These are phyloP conservation scores for Penicillium sp. DNA, from an alignment of 2,329 filamentous ascomycete genomes.

Conservation along the genomic window DNA sequence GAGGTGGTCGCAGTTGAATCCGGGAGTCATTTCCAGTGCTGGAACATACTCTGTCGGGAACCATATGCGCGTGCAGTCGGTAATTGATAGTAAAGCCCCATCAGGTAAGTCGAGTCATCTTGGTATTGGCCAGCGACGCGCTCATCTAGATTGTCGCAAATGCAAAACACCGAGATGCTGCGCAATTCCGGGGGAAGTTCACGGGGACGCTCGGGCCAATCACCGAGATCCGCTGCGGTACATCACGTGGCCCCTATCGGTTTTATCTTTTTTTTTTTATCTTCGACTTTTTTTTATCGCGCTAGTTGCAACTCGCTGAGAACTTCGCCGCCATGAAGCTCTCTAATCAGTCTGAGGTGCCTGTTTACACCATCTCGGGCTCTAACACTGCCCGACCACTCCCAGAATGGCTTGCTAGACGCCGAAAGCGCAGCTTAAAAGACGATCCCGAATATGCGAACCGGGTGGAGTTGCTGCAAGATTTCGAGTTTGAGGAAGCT, in stretches of 20 bases:
- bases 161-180: conserved; percentile 12
- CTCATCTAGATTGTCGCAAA: conserved; percentile 6
- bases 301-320: conserved; percentile 4
- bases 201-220: conserved; percentile 34
- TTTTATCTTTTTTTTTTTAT: conserved; percentile 30
- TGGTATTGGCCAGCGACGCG: conserved; percentile 3
- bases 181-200: conserved; percentile 35
- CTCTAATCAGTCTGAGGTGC: conserved; percentile 71
- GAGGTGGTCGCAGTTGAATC: conserved; percentile 21
- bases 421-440: conserved; percentile 87
- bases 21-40: conserved; percentile 37
- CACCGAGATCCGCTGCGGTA: conserved; percentile 15
- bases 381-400: conserved; percentile 82
- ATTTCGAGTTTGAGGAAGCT: conserved; percentile 97
- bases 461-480: conserved; percentile 90
- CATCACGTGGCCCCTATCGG: conserved; percentile 36
- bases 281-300: conserved; percentile 19
- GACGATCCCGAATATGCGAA: conserved; percentile 90
- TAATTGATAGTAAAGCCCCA: conserved; percentile 20
- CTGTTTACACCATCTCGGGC: conserved; percentile 93
- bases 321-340: conserved; percentile 44
- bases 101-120: conserved; percentile 16
- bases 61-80: conserved; percentile 16
- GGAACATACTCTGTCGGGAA: conserved; percentile 19
- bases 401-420: conserved; percentile 91